Base-by-base conservation (phyloP, 129 eudicot species). In the Saussurea involucrata region DNA sequence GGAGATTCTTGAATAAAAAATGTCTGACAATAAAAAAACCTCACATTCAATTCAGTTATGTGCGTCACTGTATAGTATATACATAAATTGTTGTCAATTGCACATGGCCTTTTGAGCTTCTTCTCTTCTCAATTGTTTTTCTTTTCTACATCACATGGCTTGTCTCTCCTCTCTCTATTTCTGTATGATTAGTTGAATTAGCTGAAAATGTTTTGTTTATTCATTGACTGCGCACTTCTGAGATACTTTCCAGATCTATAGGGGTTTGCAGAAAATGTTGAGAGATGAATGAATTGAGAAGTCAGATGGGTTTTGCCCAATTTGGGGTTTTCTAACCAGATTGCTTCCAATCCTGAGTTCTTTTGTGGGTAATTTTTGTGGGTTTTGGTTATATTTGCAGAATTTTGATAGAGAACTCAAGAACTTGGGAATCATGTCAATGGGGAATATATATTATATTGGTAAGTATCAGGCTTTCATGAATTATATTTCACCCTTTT, bases 171-270 rank as follows among this genome's bases (percentile, higher is more conserved):
- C 53, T 81, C 80, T 73, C 68, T 77, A 69, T 80, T 24, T 73
- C 22, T 66, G 21, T 68, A 78, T 83, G 81, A 70, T 83, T 80
- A 68, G 76, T 65, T 73, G 76, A 76, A 58, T 44, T 28, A 40
- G 64, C 61, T 34, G 27, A 18, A 72, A 64, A 70, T 81, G 74
- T 66, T 78, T 85, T 79, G 83, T 80, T 79, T 81, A 81, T 81
- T 81, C 76, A 33, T 87, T 83, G 92, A 85, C 92, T 80, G 81
- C 66, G 37, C 77, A 77, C 65, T 65, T 63, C 42, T 63, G 63
- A 71, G 83, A 72, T 87, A 85, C 87, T 83, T 80, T 85, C 87
- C 91, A 89, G 95, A 89, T 89, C 95, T 87, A 89, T 87, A 83
- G 71, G 69, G 49, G 58, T 18, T 72, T 57, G 36, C 72, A 69